Evolutionary conservation across 352 stramenopile genomes (phyloP).

Genomic region (Sclerospora graminicola): DNA sequence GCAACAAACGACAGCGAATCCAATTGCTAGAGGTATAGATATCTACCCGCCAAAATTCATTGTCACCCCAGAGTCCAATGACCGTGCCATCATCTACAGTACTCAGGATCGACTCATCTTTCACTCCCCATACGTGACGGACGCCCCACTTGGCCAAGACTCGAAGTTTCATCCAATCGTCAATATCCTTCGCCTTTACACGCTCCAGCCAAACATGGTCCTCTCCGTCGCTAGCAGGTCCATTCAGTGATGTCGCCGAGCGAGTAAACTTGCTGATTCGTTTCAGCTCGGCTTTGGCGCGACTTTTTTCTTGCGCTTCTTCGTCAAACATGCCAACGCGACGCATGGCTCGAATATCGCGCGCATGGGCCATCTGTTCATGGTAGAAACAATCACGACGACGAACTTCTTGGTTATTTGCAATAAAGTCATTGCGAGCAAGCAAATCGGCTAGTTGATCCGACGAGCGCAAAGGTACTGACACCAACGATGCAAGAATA

Average conservation of each 20-base stretch:
- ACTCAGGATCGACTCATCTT: slow-evolving; percentile 14
- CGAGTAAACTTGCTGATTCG: slow-evolving; percentile 58
- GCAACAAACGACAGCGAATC: slow-evolving; percentile 72
- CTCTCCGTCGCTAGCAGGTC: slow-evolving; percentile 21
- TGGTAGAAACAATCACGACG: slow-evolving; percentile 77
- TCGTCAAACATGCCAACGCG: slow-evolving; percentile 40
- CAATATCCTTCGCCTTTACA: slow-evolving; percentile 77
- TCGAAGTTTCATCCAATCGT: slow-evolving; percentile 80
- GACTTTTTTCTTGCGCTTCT: slow-evolving; percentile 53
- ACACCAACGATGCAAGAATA: slow-evolving; percentile 52
- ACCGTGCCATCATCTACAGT: slow-evolving; percentile 20
- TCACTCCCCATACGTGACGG: slow-evolving; percentile 57
- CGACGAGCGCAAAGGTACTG: slow-evolving; percentile 51
- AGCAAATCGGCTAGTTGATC: slow-evolving; percentile 52
- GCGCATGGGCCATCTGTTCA: slow-evolving; percentile 69
- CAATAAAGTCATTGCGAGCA: slow-evolving; percentile 42
- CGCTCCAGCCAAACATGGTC: slow-evolving; percentile 70
- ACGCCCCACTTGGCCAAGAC: slow-evolving; percentile 73
- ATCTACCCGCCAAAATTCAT: slow-evolving; percentile 74
- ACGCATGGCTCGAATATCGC: slow-evolving; percentile 55
- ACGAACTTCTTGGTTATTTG: slow-evolving; percentile 66
- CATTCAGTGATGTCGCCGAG: slow-evolving; percentile 18
- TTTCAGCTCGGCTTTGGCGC: slow-evolving; percentile 51
- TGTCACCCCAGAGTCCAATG: slow-evolving; percentile 33
- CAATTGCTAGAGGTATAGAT: slow-evolving; percentile 84